Evolutionary conservation across 257 asterid genomes (phyloP).

Genomic region (Buddleja alternifolia): DNA sequence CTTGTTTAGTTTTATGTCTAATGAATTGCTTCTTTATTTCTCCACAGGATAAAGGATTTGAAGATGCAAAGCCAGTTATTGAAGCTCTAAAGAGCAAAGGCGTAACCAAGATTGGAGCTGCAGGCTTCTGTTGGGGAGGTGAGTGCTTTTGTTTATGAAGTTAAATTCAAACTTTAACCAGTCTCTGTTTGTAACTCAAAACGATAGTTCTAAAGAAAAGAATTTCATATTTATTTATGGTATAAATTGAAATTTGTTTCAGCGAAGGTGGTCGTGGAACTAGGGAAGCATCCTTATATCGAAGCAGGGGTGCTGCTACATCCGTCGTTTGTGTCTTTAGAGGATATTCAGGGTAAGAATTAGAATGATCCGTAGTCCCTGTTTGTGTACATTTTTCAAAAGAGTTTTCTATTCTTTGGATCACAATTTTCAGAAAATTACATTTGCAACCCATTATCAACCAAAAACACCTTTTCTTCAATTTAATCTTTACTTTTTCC

Average conservation of each 20-base stretch:
- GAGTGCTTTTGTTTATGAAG: background rate
- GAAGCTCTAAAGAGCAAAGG: conserved; percentile 66
- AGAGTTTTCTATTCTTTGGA: no score
- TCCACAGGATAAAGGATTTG: conserved; percentile 56
- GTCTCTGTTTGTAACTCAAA: no score
- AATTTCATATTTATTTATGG: background rate
- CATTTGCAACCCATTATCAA: no score
- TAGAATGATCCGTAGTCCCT: background rate
- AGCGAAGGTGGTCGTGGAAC: conserved; percentile 76
- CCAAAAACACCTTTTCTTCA: no score
- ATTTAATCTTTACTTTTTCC: no score
- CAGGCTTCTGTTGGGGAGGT: conserved; percentile 83
- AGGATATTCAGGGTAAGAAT: conserved; percentile 57
- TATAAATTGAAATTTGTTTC: conserved; percentile 10
- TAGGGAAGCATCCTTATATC: conserved; percentile 50
- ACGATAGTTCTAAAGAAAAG: no score
- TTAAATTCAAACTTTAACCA: no score
- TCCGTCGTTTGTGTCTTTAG: conserved; percentile 57
- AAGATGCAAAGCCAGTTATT: conserved; percentile 59
- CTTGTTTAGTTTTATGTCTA: no score
- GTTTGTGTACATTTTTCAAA: background rate
- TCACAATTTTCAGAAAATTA: no score
- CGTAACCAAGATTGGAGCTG: conserved; percentile 61
- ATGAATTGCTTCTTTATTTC: no score
- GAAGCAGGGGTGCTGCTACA: conserved; percentile 66